Evolutionary conservation across 2,329 filamentous ascomycete species (phyloP), one percentile per base, ranked within the genome.

Genomic region (Colletotrichum orbiculare): DNA sequence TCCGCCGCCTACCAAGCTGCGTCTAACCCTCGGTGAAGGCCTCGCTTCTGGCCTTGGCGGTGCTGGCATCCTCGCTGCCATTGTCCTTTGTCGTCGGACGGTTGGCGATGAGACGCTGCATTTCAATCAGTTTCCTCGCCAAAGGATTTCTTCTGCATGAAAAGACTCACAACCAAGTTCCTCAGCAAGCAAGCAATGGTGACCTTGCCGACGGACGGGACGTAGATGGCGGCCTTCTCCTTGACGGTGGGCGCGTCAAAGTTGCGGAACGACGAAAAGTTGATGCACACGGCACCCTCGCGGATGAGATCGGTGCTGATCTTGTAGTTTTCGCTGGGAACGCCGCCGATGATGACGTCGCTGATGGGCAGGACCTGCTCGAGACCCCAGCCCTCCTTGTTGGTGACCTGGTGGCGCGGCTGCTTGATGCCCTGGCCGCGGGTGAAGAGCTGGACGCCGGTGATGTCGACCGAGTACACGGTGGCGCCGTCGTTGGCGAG

Each of bases 221-320:
- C 94, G 73, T 97, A 99, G 73, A 99, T 97, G 6, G 93, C 94
- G 2, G 96, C 96, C 82, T 94, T 97, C 77, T 97, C 92, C 81
- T 97, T 98, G 70, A 98, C 89, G 52, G 92, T 91, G 0, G 91
- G 89, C 1, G 85, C 85, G 67, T 90, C 90, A 78, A 98, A 98
- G 81, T 99, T 98, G 82, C 94, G 93, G 78, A 92, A 93, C 55
- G 93, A 97, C 8, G 94, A 96, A 77, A 99, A 98, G 81, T 99
- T 99, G 82, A 99, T 94, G 84, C 96, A 99, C n/a, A 97, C 93
- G 37, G 93, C 94, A 52, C 96, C 96, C 61, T 97, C 92, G 50
- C 93, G 88, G 72, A 99, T 84, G 67, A 96, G 82, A 55, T 92
- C 87, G 4, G 90, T 91, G 6, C 94, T 92, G 34, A 99, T 91